These are phyloP conservation scores for Phytopythium vexans DNA, from an alignment of 352 stramenopile genomes.

Conservation along the genomic window DNA sequence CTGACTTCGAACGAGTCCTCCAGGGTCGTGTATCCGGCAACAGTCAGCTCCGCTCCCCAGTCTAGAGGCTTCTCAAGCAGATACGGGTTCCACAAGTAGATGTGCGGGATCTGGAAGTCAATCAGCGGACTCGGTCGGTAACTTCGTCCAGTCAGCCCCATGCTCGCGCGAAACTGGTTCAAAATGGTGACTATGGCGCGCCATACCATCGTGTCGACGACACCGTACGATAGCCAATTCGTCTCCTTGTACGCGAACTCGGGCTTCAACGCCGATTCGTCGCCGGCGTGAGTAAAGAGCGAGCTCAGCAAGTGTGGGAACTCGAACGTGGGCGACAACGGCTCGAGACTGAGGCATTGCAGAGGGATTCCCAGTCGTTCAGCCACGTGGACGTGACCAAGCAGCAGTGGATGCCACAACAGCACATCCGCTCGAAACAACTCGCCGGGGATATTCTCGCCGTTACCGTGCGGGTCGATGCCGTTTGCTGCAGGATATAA, in stretches of 20 bases:
- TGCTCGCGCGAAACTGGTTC: slow-evolving; percentile 50
- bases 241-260: slow-evolving; percentile 34
- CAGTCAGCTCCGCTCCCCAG: slow-evolving; percentile 51
- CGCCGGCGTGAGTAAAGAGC: too few species aligned
- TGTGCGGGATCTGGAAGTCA: slow-evolving; percentile 61
- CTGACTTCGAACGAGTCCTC: slow-evolving; percentile 17
- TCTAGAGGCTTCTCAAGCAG: slow-evolving; percentile 60
- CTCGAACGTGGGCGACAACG: slow-evolving; percentile 47
- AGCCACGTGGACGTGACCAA: slow-evolving; percentile 59
- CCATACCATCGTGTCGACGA: slow-evolving; percentile 53
- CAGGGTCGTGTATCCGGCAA: slow-evolving; percentile 52
- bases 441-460: slow-evolving; percentile 26
- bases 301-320: slow-evolving; percentile 55
- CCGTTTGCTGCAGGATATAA: slow-evolving; percentile 56
- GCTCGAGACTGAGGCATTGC: slow-evolving; percentile 58
- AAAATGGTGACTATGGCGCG: slow-evolving; percentile 38
- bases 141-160: slow-evolving; percentile 47
- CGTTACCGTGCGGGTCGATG: slow-evolving; percentile 38
- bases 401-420: slow-evolving; percentile 58
- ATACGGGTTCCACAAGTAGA: slow-evolving; percentile 65
- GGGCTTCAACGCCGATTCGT: too few species aligned
- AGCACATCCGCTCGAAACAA: slow-evolving; percentile 71
- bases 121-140: slow-evolving; percentile 29
- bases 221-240: slow-evolving; percentile 55
- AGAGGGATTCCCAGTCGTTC: slow-evolving; percentile 72